These are phyloP conservation scores for Asterionellopsis glacialis DNA, from an alignment of 108 stramenopile species.

Conservation along the genomic window DNA sequence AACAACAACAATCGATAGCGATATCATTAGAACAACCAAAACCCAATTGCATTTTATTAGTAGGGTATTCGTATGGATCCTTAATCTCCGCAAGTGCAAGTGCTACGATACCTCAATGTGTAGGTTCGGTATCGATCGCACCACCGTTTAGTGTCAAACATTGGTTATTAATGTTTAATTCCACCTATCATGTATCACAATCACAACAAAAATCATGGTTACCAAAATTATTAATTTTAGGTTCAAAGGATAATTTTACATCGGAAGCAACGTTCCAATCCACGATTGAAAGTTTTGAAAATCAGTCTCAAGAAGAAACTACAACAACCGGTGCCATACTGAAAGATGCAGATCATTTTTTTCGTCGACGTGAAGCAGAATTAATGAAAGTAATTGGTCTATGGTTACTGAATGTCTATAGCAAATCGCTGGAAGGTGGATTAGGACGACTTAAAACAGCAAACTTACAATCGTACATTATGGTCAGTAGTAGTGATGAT, in stretches of 20 bases:
- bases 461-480: too few relatives aligned
- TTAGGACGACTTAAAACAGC: too few relatives aligned
- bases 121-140: slow-evolving; percentile 42
- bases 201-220: slow-evolving; percentile 18
- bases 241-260: slow-evolving; percentile 51
- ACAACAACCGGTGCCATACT: slow-evolving; percentile 37
- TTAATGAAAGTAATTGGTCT: slow-evolving; percentile 44
- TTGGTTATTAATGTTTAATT: slow-evolving; percentile 49
- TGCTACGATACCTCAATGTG: slow-evolving; percentile 29
- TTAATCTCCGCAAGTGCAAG: slow-evolving; percentile 42
- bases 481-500: too few relatives aligned
- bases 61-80: slow-evolving; percentile 64
- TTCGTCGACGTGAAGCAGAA: slow-evolving; percentile 43
- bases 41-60: slow-evolving; percentile 29
- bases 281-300: slow-evolving; percentile 20
- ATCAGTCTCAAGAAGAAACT: not conserved
- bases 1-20: slow-evolving; percentile 5
- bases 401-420: slow-evolving; percentile 10
- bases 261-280: slow-evolving; percentile 31
- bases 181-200: slow-evolving; percentile 40
- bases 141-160: slow-evolving; percentile 44
- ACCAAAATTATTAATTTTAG: slow-evolving; percentile 37
- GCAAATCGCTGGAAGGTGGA: too few relatives aligned
- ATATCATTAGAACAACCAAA: not conserved
- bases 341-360: slow-evolving; percentile 49